Evolutionary conservation across 2,329 filamentous ascomycete genomes (phyloP), one percentile per base, ranked within the genome.

Genomic region (Stenocarpella maydis): DNA sequence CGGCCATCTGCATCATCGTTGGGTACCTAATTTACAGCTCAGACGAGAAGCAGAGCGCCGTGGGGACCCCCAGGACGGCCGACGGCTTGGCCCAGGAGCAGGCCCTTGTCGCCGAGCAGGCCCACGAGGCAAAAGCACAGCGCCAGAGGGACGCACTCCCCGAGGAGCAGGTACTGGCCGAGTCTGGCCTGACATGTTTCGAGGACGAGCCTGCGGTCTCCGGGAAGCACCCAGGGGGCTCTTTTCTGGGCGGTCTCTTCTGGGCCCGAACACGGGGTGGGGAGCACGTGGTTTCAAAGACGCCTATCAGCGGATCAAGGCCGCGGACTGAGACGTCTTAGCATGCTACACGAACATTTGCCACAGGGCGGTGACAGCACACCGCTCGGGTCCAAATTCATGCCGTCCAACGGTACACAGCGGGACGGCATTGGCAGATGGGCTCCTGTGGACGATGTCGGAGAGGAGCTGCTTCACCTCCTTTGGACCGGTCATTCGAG

Each of bases 161-260:
- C 34, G 65, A 67, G 45, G 52, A 49, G n/a, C 65, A 50, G 37
- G n/a, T 21, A 17, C 43, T 49, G 43, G 65, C 52, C 6, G 52
- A 50, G 21, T 39, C 52, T n/a, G 52, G 65, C 0, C 24, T 58
- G 31, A 67, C 52, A 9, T 49, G 41, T n/a, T 50, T 50, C 24
- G 52, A 58, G 5, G 10, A 3, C 24, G 52, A 43, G 31, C 9
- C 65, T 4, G 24, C 21, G 2, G 14, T 8, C 3, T 6, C 19
- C 26, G 39, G 28, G n/a, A 12, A 4, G 2, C 1, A 15, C 6
- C 31, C 52, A 4, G 14, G 39, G 39, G 12, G 17, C 12, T 58
- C 65, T 26, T 24, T 41, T n/a, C 39, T 67, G 41, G 17, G 41
- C 21, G 52, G 65, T 26, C 21, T 67, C 52, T 67, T 67, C 28